Conservation (phyloP, 192 early-diverging fungal species). For the Pilaira anomala region DNA sequence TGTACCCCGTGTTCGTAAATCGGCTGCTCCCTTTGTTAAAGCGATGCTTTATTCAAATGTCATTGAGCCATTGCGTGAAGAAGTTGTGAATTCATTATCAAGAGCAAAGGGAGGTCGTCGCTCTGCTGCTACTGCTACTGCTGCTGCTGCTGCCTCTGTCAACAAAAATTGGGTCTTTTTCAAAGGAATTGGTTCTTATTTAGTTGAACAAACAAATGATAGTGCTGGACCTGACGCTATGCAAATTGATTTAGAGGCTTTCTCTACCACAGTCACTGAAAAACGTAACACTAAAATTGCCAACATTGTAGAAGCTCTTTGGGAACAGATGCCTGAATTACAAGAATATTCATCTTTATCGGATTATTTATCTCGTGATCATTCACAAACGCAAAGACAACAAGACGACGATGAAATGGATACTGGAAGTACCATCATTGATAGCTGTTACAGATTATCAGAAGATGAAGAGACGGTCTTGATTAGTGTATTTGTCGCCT, state of each 20-base stretch:
- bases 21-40: conserved; percentile 60
- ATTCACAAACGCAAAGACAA: conserved; percentile 4
- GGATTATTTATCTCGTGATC: conserved; percentile 43
- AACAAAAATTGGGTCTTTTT: conserved; percentile 44
- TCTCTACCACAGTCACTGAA: neutral
- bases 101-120: neutral
- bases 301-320: conserved; percentile 23
- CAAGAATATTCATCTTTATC: conserved; percentile 52
- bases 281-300: neutral
- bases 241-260: neutral
- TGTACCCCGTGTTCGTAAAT: conserved; percentile 62
- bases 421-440: conserved; percentile 7
- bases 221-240: neutral
- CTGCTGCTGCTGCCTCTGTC: conserved; percentile 13
- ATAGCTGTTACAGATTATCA: conserved; percentile 41
- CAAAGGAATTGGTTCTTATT: conserved; percentile 44
- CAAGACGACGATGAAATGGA: neutral
- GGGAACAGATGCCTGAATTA: conserved; percentile 12
- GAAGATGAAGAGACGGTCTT: conserved; percentile 56
- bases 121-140: neutral
- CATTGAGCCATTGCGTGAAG: conserved; percentile 25
- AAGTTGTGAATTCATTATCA: conserved; percentile 23
- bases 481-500: conserved; percentile 45
- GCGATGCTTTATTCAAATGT: conserved; percentile 40
- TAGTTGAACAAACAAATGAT: conserved; percentile 39